Conservation (phyloP, 345 rosid species). For the Pugionium cornutum region DNA sequence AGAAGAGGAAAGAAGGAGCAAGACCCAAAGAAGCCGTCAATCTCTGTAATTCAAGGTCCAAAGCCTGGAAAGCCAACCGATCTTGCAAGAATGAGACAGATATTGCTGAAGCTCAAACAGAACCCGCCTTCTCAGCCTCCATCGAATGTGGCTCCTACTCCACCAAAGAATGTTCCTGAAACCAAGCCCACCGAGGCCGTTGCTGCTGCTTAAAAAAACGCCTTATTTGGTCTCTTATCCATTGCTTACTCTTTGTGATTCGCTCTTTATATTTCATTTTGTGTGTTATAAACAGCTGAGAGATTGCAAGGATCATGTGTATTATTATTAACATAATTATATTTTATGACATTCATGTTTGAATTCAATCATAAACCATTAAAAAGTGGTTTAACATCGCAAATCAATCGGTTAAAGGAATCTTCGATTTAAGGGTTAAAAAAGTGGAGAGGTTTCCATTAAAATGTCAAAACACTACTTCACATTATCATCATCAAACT, state of each 20-base stretch:
- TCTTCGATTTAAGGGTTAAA: constrained; percentile 14
- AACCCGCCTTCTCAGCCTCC: constrained; percentile 58
- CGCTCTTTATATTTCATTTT: constrained; percentile 8
- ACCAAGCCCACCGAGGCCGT: constrained; percentile 48
- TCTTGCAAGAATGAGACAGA: constrained; percentile 73
- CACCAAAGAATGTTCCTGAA: constrained; percentile 39
- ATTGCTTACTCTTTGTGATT: constrained; percentile 24
- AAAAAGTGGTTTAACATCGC: background rate
- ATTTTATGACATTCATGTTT: constrained; percentile 12
- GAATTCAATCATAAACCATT: background rate
- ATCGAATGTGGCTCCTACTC: constrained; percentile 9
- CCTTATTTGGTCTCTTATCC: constrained; percentile 1
- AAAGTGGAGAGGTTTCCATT: constrained; percentile 32
- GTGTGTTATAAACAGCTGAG: constrained; percentile 27
- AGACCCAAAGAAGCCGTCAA: constrained; percentile 61
- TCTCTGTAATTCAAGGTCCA: constrained; percentile 68
- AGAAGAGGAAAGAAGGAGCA: constrained; percentile 68
- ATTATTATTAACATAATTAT: constrained; percentile 28
- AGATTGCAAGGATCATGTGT: constrained; percentile 10
- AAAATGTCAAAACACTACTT: constrained; percentile 34
- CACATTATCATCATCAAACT: constrained; percentile 41
- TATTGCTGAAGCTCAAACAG: constrained; percentile 67
- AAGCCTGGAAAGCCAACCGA: constrained; percentile 81
- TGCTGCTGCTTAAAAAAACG: constrained; percentile 45
- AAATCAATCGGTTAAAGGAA: constrained; percentile 17